These are phyloP conservation scores for Phytophthora constricta DNA, from an alignment of 352 stramenopile species.

Conservation along the genomic window DNA sequence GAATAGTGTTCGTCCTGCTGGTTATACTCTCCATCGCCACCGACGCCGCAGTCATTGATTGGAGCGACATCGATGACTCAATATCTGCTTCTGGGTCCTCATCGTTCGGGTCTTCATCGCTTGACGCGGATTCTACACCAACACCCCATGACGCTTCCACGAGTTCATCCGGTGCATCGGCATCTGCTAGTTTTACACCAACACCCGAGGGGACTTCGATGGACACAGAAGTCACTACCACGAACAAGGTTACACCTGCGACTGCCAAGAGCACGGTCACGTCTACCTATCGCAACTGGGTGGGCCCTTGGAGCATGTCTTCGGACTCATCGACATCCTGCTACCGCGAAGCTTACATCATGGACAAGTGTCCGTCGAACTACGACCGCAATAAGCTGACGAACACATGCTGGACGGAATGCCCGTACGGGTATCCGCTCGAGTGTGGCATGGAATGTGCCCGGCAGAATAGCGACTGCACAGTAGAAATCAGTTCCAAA, in stretches of 20 bases:
- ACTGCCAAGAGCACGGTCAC: slow-evolving; percentile 27
- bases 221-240: neutral
- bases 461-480: slow-evolving; percentile 51
- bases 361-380: slow-evolving; percentile 42
- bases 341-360: slow-evolving; percentile 43
- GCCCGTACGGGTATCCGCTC: slow-evolving; percentile 60
- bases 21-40: neutral
- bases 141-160: no score
- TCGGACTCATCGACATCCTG: slow-evolving; percentile 23
- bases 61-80: neutral
- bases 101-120: neutral
- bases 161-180: no score
- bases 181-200: no score
- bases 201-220: neutral
- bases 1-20: neutral
- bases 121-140: no score
- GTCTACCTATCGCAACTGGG: slow-evolving; percentile 45
- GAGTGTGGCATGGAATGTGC: slow-evolving; percentile 63
- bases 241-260: slow-evolving; percentile 15
- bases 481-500: slow-evolving; percentile 51
- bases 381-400: slow-evolving; percentile 56
- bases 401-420: slow-evolving; percentile 65
- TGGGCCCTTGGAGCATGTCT: slow-evolving; percentile 40
- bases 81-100: neutral
- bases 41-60: neutral